These are phyloP conservation scores for Phialophora expanda DNA, from an alignment of 2,329 filamentous ascomycete genomes.

Conservation along the genomic window DNA sequence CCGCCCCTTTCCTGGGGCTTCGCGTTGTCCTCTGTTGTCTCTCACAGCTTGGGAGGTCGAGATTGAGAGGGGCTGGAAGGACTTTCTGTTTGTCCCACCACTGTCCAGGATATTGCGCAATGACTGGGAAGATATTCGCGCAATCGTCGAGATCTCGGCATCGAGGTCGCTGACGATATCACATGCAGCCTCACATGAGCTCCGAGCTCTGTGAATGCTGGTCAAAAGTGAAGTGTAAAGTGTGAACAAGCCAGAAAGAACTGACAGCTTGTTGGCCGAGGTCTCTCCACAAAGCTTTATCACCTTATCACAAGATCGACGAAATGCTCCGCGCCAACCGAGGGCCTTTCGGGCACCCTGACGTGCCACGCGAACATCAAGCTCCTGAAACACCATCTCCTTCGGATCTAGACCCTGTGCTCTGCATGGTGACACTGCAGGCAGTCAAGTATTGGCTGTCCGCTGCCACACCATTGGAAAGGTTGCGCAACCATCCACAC, in stretches of 20 bases:
- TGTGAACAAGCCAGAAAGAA: background rate
- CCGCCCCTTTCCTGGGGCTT: slow-evolving; percentile 17
- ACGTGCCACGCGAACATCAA: slow-evolving; percentile 19
- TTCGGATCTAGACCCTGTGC: slow-evolving; percentile 26
- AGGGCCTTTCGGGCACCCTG: slow-evolving; percentile 9
- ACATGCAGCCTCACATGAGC: slow-evolving; percentile 15
- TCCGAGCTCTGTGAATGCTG: background rate
- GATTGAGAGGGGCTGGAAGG: slow-evolving; percentile 29
- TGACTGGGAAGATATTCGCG: background rate
- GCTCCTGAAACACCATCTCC: slow-evolving; percentile 35
- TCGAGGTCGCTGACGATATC: background rate
- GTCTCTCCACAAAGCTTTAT: slow-evolving; percentile 6
- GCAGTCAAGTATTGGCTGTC: slow-evolving; percentile 27
- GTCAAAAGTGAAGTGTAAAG: background rate
- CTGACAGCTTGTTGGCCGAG: background rate
- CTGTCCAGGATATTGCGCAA: slow-evolving; percentile 17
- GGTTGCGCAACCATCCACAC: slow-evolving; percentile 8
- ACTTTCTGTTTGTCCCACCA: slow-evolving; percentile 18
- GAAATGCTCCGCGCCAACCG: slow-evolving; percentile 31
- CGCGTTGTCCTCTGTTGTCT: slow-evolving; percentile 13
- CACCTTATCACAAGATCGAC: slow-evolving; percentile 13
- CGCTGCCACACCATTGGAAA: slow-evolving; percentile 7
- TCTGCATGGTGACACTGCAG: slow-evolving; percentile 21
- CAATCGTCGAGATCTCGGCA: background rate
- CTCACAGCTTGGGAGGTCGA: background rate